phyloP scores from a whole-genome alignment of 2,329 filamentous ascomycete species.

The Colletotrichum sp. region DNA sequence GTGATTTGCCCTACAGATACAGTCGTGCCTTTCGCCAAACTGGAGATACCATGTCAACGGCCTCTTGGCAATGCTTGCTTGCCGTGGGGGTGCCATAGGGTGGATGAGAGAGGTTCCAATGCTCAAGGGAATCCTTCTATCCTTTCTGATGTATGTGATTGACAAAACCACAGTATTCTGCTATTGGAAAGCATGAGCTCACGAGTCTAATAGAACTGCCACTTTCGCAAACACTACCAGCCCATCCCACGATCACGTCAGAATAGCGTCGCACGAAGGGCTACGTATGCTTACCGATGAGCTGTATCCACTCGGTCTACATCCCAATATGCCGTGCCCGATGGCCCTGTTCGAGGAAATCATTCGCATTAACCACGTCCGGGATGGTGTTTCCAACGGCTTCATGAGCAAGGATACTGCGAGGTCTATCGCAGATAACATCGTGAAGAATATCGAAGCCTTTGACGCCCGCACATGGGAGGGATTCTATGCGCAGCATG shows the following conservation, averaged over 20 bases:
- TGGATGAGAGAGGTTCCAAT: background rate
- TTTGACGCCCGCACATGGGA: conserved; percentile 36
- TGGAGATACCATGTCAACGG: conserved; percentile 21
- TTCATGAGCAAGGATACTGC: conserved; percentile 16
- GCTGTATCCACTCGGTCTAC: conserved; percentile 19
- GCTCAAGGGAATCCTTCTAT: background rate
- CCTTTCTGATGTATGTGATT: background rate
- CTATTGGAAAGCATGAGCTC: background rate
- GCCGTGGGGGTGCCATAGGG: background rate
- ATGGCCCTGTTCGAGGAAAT: conserved; percentile 35
- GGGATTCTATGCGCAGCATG: conserved; percentile 26
- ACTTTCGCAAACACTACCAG: conserved; percentile 41
- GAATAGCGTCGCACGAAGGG: conserved; percentile 27
- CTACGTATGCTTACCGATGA: conserved; percentile 29
- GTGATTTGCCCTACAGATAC: background rate
- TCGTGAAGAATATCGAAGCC: conserved; percentile 25
- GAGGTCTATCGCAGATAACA: background rate
- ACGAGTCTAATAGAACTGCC: conserved; percentile 25
- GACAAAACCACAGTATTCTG: too few relatives aligned
- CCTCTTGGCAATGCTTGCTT: conserved; percentile 11
- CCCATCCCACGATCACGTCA: conserved; percentile 34
- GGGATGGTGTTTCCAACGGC: conserved; percentile 23
- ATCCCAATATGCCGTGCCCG: conserved; percentile 34
- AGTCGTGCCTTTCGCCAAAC: conserved; percentile 7
- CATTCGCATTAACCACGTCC: conserved; percentile 40